A percentile compares a stretch with the other conserved stretches of the same genome.
Evolutionary conservation across 2,329 filamentous ascomycete species (phyloP).

Genomic region (Trichoderma afroharzianum): DNA sequence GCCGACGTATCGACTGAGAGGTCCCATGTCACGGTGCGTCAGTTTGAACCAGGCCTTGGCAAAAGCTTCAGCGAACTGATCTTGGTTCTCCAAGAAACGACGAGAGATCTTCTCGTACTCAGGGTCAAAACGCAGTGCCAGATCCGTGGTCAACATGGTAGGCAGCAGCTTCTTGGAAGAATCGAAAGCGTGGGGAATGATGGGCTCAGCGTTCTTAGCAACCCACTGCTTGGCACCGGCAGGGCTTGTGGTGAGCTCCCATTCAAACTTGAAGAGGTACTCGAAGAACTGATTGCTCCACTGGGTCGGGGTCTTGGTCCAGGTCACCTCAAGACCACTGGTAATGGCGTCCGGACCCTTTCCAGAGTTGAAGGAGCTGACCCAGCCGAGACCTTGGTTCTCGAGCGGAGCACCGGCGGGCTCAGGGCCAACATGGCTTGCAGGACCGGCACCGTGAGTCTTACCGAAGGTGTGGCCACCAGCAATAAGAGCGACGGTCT

Average conservation of each 20-base stretch:
- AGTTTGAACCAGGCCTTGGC: constrained; percentile 80
- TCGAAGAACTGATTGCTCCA: constrained; percentile 74
- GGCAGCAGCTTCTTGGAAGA: constrained; percentile 67
- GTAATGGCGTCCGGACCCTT: constrained; percentile 73
- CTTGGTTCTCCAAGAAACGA: constrained; percentile 64
- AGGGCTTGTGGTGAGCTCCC: constrained; percentile 72
- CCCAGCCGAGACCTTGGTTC: constrained; percentile 70
- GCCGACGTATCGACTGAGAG: constrained; percentile 65
- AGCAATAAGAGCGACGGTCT: constrained; percentile 75
- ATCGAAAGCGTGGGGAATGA: constrained; percentile 71
- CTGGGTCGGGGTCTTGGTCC: constrained; percentile 71
- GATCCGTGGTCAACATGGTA: constrained; percentile 73
- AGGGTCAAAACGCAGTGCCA: constrained; percentile 68
- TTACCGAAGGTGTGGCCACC: constrained; percentile 79
- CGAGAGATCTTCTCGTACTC: constrained; percentile 72
- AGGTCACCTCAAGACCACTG: constrained; percentile 73
- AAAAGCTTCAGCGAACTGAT: constrained; percentile 67
- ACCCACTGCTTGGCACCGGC: constrained; percentile 75
- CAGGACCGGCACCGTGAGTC: constrained; percentile 69
- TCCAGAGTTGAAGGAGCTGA: constrained; percentile 59
- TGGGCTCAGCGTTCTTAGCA: constrained; percentile 62
- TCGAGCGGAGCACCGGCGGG: constrained; percentile 63
- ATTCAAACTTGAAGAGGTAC: constrained; percentile 75
- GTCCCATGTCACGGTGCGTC: constrained; percentile 75
- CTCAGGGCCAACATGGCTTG: constrained; percentile 62